phyloP scores from a whole-genome alignment of 257 asterid species.

The Parsonsia alboflavescens region DNA sequence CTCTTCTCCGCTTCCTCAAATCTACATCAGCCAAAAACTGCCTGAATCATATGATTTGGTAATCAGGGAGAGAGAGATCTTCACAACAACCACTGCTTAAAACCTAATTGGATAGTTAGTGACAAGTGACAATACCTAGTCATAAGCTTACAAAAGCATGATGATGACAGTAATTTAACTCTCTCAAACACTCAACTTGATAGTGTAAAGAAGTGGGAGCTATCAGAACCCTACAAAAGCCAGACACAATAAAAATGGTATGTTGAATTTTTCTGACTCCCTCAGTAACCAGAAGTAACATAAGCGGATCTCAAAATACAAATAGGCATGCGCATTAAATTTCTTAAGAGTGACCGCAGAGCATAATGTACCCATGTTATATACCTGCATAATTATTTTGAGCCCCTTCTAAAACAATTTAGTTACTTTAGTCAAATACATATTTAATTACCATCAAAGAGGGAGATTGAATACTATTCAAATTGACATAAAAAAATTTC shows the following conservation, averaged over 20 bases:
- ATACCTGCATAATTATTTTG: background rate
- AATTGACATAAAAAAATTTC: no score
- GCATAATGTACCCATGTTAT: background rate
- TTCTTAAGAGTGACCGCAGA: background rate
- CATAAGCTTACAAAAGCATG: background rate
- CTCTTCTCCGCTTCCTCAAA: constrained; percentile 76
- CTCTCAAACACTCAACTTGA: background rate
- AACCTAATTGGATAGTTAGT: background rate
- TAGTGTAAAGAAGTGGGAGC: background rate
- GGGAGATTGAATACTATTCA: background rate
- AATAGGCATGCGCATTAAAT: background rate
- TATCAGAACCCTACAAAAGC: background rate
- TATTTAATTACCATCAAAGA: background rate
- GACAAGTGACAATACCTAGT: background rate
- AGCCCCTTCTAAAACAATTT: background rate
- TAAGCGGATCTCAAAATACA: background rate
- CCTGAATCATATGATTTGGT: constrained; percentile 32
- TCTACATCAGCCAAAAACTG: constrained; percentile 63
- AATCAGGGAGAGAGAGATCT: constrained; percentile 22
- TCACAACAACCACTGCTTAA: background rate
- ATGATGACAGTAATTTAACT: background rate
- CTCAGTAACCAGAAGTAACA: background rate
- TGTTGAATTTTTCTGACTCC: background rate
- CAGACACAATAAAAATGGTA: background rate
- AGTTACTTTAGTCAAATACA: background rate